Evolutionary conservation across 2,329 filamentous ascomycete species (phyloP), one percentile per base, ranked within the genome.

Genomic region (Pseudogymnoascus sp.): DNA sequence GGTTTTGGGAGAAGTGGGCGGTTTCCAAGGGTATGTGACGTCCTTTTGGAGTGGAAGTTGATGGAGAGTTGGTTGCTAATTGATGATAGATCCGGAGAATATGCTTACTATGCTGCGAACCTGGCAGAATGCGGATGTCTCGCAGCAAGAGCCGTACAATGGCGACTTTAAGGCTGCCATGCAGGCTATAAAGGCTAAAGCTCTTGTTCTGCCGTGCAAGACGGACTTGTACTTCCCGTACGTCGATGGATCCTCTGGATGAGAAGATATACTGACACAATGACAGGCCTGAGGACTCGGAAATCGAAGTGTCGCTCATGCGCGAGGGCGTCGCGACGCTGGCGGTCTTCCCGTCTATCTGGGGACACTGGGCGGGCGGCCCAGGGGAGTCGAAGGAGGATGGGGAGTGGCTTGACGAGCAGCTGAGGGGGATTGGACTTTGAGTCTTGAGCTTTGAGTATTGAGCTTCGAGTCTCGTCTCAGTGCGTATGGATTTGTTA

Each of bases 151-250:
- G 63, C 86, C 84, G 2, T 92, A 89, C 67, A 81, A 86, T 64
- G 86, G 83, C 1, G 76, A 89, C 66, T 88, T 91, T 67, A 80
- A 81, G 64, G 80, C 81, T 62, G 85, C 87, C 0, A 81, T 93
- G 83, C 78, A 79, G 57, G 81, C 78, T 2, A 91, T 93, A 73
- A 89, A 87, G 72, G 86, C 89, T 1, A 90, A 86, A 69, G 86
- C 83, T 0, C 75, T 93, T 45, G 86, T 93, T 3, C 73, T 93
- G 12, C 90, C 90, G 0, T 76, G 79, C 21, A 85, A 89, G 71
- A 92, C 88, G 0, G 90, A 93, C 71, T 78, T 93, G 4, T 93
- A 93, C 71, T 93, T 95, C 68, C 88, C 90, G 79, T 85, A 71
- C 75, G 81, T 76, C 54, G 14, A 51, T 68, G 61, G n/a, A 36